phyloP scores from a whole-genome alignment of 257 asterid species.

The Fraxinus americana region DNA sequence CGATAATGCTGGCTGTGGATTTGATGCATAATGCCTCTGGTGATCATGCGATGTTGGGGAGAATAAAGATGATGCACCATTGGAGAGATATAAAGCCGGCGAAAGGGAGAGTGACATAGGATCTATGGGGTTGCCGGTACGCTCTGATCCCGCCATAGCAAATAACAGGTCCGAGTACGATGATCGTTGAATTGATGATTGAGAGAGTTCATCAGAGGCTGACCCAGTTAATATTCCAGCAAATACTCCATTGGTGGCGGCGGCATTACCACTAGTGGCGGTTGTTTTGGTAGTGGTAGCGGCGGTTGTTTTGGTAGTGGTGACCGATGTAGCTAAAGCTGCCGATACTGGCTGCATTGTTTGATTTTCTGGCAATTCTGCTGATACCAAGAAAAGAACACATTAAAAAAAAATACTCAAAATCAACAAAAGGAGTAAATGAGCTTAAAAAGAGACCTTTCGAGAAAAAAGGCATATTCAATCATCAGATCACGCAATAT shows the following conservation, averaged over 20 bases:
- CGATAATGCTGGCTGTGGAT: slow-evolving; percentile 62
- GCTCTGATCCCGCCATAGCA: slow-evolving; percentile 37
- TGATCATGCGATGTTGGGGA: slow-evolving; percentile 42
- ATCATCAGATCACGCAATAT: too few relatives aligned
- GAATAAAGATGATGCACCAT: slow-evolving; percentile 39
- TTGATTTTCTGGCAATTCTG: slow-evolving; percentile 75
- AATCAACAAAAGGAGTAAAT: not conserved
- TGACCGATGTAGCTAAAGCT: slow-evolving; percentile 17
- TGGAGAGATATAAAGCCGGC: slow-evolving; percentile 47
- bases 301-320: slow-evolving; percentile 25
- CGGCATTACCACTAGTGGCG: slow-evolving; percentile 32
- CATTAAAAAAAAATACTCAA: slow-evolving; percentile 2
- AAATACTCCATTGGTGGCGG: slow-evolving; percentile 26
- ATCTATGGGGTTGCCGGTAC: slow-evolving; percentile 28
- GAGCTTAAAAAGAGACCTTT: not conserved
- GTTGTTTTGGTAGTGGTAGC: slow-evolving; percentile 6
- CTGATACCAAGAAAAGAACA: slow-evolving; percentile 18
- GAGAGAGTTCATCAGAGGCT: slow-evolving; percentile 36
- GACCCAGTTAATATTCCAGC: slow-evolving; percentile 41
- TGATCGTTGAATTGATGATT: slow-evolving; percentile 27
- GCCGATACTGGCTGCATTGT: slow-evolving; percentile 31
- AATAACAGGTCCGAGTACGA: slow-evolving; percentile 42
- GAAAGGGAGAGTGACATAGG: slow-evolving; percentile 74
- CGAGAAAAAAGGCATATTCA: too few relatives aligned
- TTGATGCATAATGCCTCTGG: slow-evolving; percentile 30